These are phyloP conservation scores for Mallotus nudiflorus DNA, from an alignment of 345 rosid species.

Conservation along the genomic window DNA sequence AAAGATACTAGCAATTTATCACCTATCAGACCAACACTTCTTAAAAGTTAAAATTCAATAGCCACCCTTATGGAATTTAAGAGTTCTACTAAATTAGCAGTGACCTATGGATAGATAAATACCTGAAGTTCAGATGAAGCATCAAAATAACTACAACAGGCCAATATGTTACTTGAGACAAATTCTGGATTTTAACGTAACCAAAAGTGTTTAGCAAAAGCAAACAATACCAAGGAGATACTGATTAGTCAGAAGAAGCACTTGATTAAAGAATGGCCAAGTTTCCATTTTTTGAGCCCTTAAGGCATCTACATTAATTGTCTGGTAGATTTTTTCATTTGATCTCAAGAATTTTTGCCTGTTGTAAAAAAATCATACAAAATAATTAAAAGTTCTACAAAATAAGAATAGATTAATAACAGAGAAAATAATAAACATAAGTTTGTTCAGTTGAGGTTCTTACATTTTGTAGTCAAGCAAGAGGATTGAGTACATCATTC, in stretches of 20 bases:
- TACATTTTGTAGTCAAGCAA: too few relatives aligned
- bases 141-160: neutral
- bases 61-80: slow-evolving; percentile 42
- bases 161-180: too few relatives aligned
- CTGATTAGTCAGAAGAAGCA: neutral
- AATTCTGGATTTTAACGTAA: too few relatives aligned
- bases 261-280: slow-evolving; percentile 53
- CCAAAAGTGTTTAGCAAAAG: too few relatives aligned
- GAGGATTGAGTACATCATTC: too few relatives aligned
- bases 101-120: slow-evolving; percentile 27
- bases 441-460: too few relatives aligned
- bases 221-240: too few relatives aligned
- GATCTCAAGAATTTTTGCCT: slow-evolving; percentile 49
- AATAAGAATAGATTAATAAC: too few relatives aligned
- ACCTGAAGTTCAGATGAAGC: neutral
- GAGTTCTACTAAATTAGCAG: slow-evolving; percentile 46
- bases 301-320: slow-evolving; percentile 42
- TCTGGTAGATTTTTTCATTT: slow-evolving; percentile 50
- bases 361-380: slow-evolving; percentile 11
- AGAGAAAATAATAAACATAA: too few relatives aligned
- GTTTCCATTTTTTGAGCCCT: slow-evolving; percentile 53
- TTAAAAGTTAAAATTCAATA: slow-evolving; percentile 50
- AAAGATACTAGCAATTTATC: neutral
- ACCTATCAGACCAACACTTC: slow-evolving; percentile 35
- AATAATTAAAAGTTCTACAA: too few relatives aligned